Evolutionary conservation across 192 early-diverging fungal genomes (phyloP), one percentile per base, ranked within the genome.

Genomic region (Linnemannia schmuckeri): DNA sequence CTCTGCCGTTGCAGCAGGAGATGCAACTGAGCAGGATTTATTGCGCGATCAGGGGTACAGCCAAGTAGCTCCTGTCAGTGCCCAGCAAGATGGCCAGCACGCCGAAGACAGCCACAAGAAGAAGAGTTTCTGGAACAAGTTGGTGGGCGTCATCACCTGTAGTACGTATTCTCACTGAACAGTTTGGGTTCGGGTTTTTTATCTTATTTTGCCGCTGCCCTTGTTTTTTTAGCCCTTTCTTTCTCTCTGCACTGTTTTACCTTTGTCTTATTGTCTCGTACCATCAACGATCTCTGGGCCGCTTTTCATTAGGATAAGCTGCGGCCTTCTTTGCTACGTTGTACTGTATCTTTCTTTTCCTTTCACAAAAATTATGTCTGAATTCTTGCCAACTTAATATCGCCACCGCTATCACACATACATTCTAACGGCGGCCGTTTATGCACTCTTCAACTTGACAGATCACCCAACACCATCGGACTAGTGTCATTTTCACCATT

Each of bases 141-240:
- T 90, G 24, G 87, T 90, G 10, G 82, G 89, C 55, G 86, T 90
- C 44, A 90, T 90, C 66, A 90, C 89, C 30, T 90, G 89, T 79
- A 90, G 89, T 88, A 88, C 78, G 85, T 89, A 70, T 70, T 49
- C 44, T 0, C 3, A 30, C 10, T 79, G 71, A 30, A 46, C 37
- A 37, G 37, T 37, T 37, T 37, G 37, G 37, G 37, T 37, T 38
- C 70, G 2, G 47, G 1, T 49, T 68, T 5, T 74, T 74, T 54
- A 42, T 24, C 78, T 40, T 30, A 6, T 75, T 76, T 70, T 40
- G 6, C 37, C 37, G 37, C 37, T 37, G 37, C 37, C 37, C 37
- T 37, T 37, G 37, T 1, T 37, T 37, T 37, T 37, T 37, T 37
- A 37, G 37, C 37, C 37, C 37, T 37, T 37, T 37, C 37, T 37